Evolutionary conservation across 75 land plant species (phyloP).

Genomic region (Sequoia sempervirens): DNA sequence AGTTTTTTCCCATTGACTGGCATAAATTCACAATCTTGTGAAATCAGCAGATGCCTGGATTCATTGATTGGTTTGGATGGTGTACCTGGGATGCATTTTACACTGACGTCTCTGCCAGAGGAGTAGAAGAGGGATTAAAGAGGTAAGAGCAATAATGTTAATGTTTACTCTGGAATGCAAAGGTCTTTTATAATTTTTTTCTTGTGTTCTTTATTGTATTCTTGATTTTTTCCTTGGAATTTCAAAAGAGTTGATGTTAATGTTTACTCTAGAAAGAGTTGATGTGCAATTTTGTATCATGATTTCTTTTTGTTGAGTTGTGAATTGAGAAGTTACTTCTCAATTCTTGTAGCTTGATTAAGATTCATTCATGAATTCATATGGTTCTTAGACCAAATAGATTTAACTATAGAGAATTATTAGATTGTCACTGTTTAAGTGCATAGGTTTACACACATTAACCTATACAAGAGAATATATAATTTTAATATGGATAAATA

Average conservation of each 20-base stretch:
- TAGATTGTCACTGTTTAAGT: not conserved
- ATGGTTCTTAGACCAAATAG: not conserved
- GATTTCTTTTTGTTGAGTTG: not conserved
- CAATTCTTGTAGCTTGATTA: not conserved
- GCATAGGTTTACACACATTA: not conserved
- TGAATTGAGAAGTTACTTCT: no score
- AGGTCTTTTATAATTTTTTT: not conserved
- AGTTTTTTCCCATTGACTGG: not conserved
- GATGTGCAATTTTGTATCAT: not conserved
- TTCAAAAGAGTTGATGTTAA: no score
- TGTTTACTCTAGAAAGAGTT: not conserved
- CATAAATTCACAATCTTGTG: not conserved
- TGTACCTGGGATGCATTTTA: constrained; percentile 99
- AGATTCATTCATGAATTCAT: not conserved
- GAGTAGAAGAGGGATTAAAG: constrained; percentile 64
- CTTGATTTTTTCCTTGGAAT: not conserved
- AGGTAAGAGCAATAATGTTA: constrained; percentile 37
- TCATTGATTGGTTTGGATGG: constrained; percentile 98
- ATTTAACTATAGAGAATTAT: not conserved
- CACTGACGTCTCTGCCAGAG: constrained; percentile 77
- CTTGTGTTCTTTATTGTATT: not conserved
- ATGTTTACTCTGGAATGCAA: not conserved
- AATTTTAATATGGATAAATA: not conserved
- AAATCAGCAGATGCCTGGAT: constrained; percentile 68
- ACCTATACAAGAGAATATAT: not conserved